Evolutionary conservation across 2,329 filamentous ascomycete genomes (phyloP).

Genomic region (Aureobasidium namibiae): DNA sequence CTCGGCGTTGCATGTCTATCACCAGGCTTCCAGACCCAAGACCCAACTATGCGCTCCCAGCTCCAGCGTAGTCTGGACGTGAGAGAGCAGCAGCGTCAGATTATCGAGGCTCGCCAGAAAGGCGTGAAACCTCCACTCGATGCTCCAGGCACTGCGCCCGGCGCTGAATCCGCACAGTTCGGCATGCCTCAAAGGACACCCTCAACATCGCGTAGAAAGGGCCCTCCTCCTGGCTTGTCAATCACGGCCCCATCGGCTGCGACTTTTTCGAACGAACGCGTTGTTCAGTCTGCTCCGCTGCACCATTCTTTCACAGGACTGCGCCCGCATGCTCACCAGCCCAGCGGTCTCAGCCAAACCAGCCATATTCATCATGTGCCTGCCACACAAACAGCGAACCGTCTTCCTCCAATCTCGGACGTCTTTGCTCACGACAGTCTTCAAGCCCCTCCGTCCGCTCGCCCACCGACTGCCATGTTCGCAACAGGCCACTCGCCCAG

Average conservation of each 20-base stretch:
- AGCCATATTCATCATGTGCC: conserved; percentile 88
- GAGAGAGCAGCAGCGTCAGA: conserved; percentile 84
- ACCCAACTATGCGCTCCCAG: conserved; percentile 94
- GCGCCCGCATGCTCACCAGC: conserved; percentile 63
- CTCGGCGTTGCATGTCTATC: conserved; percentile 91
- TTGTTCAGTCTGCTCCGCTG: conserved; percentile 92
- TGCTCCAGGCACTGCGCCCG: conserved; percentile 33
- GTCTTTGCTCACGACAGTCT: conserved; percentile 78
- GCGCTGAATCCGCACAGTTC: conserved; percentile 28
- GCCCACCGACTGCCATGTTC: conserved; percentile 27
- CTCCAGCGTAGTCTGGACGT: conserved; percentile 90
- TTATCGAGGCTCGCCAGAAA: conserved; percentile 90
- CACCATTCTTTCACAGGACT: conserved; percentile 93
- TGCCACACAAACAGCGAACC: conserved; percentile 81
- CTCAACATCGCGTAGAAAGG: conserved; percentile 59
- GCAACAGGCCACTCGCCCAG: conserved; percentile 28
- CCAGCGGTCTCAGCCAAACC: conserved; percentile 71
- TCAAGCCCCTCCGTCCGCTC: conserved; percentile 19
- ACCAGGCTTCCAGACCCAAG: conserved; percentile 90
- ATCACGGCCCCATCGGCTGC: conserved; percentile 92
- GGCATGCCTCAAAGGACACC: conserved; percentile 55
- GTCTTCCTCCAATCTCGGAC: conserved; percentile 86
- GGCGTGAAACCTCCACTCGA: conserved; percentile 54
- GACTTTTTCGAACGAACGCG: conserved; percentile 85
- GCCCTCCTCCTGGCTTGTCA: conserved; percentile 79